A percentile compares a stretch with the other conserved stretches of the same genome.
Conservation (phyloP, 441 rosid genomes). For the Dalechampia spathulata region DNA sequence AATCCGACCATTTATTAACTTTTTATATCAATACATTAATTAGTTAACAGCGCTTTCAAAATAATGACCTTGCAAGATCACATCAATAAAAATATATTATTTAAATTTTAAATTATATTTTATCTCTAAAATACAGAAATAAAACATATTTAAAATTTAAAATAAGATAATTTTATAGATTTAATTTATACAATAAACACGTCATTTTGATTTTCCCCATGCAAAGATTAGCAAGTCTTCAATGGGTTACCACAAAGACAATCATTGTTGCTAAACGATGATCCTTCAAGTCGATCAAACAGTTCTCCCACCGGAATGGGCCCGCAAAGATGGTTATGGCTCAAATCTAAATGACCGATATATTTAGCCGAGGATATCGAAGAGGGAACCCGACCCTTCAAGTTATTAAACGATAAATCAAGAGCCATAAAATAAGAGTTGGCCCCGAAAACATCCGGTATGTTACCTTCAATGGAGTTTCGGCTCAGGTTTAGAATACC, state of each 20-base stretch:
- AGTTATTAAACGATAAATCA: slow-evolving; percentile 56
- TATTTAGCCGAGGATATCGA: slow-evolving; percentile 47
- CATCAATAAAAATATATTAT: no score
- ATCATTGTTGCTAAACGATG: slow-evolving; percentile 60
- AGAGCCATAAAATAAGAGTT: slow-evolving; percentile 62
- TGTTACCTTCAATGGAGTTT: slow-evolving; percentile 55
- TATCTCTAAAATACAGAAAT: no score
- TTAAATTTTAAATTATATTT: no score
- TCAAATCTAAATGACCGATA: slow-evolving; percentile 74
- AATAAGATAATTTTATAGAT: no score
- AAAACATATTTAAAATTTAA: no score
- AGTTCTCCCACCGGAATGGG: slow-evolving; percentile 66
- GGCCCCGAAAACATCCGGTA: slow-evolving; percentile 70
- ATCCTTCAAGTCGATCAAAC: slow-evolving; percentile 56
- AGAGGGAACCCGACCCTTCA: slow-evolving; percentile 57
- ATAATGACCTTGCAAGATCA: neutral
- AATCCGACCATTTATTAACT: neutral
- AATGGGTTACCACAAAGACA: slow-evolving; percentile 27
- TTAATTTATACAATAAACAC: no score
- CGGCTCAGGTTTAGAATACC: slow-evolving; percentile 68
- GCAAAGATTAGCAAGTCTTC: slow-evolving; percentile 14
- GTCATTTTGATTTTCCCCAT: no score
- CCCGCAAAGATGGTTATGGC: slow-evolving; percentile 85
- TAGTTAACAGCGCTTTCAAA: neutral
- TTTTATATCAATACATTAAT: neutral